Base-by-base conservation (phyloP, 768 basidiomycete genomes). In the Termitomyces sp. region DNA sequence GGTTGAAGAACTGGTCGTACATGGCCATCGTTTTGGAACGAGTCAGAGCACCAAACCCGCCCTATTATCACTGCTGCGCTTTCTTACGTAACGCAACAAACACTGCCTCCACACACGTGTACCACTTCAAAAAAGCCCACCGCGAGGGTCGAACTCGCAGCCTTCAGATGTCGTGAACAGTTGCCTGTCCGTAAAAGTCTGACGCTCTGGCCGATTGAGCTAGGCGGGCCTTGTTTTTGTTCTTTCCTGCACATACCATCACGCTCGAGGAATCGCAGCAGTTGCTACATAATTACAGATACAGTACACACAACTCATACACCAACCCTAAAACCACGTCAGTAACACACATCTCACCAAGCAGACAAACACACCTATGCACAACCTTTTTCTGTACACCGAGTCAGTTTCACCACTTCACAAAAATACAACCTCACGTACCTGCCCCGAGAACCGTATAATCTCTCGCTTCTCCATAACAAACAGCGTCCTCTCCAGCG, bases 401-500 rank as follows among this genome's bases (percentile, higher is more conserved):
- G 19, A 25, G 32, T 59, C 41, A 65, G 56, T 25, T 7, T 32
- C 21, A 48, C 16, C 4, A 31, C 41, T 27, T 31, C 46, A 19
- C 47, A 47, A 51, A 34, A 19, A 37, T 25, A 44, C 50, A 43
- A 17, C 16, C 29, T 9, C 8, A 66, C 74, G 59, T 44, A 76
- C 77, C 80, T 88, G 88, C 6, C 86, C 85, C 35, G 89, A 87
- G 71, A 98, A 99, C 64, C 93, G 79, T 23, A 99, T 79, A n/a
- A 96, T 82, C 69, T 99, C 97, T 60, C 94, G 79, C 76, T 97
- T 96, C 79, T 99, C 97, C 75, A 99, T 67, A 48, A 98, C 80
- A 66, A 85, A 97, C 60, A 98, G 72, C 19, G 92, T 93, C 61
- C 94, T 78, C 70, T 99, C 97, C 21, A 98, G 80, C 21, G 95